These are phyloP conservation scores for Hysterium pulicare DNA, from an alignment of 2,329 filamentous ascomycete species.

Conservation along the genomic window DNA sequence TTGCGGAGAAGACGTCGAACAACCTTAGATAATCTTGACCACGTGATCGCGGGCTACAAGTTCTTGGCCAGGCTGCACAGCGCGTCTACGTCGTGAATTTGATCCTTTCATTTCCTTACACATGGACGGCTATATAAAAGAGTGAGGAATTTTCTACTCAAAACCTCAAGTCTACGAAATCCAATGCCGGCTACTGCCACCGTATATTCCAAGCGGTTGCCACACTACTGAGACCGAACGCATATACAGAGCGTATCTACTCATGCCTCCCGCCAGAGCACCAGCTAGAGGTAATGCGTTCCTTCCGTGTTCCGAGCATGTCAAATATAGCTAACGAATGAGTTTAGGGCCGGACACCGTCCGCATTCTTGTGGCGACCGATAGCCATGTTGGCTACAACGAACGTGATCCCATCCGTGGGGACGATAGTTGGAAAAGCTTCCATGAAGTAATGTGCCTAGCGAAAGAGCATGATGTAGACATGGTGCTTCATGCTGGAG, in stretches of 20 bases:
- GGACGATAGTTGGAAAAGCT: constrained; percentile 94
- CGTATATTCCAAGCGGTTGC: too few relatives aligned
- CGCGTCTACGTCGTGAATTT: constrained; percentile 18
- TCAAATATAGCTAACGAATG: too few relatives aligned
- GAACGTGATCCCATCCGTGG: constrained; percentile 92
- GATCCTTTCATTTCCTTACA: not conserved
- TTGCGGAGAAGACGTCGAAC: constrained; percentile 18
- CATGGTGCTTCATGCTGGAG: constrained; percentile 92
- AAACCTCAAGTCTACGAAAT: too few relatives aligned
- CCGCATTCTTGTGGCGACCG: constrained; percentile 87
- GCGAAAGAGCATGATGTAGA: constrained; percentile 88
- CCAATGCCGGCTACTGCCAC: too few relatives aligned
- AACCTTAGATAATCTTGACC: constrained; percentile 13
- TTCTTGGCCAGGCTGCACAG: constrained; percentile 26
- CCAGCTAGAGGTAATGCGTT: constrained; percentile 21
- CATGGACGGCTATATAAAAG: too few relatives aligned
- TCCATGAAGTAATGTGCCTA: constrained; percentile 90
- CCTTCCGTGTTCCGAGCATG: too few relatives aligned
- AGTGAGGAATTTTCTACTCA: too few relatives aligned
- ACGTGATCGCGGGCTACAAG: constrained; percentile 23
- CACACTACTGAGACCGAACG: too few relatives aligned
- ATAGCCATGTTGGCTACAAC: constrained; percentile 96
- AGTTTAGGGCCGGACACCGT: constrained; percentile 71
- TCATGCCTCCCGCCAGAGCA: not conserved
- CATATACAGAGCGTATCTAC: too few relatives aligned